A percentile compares a stretch with the other conserved stretches of the same genome.
phyloP scores from a whole-genome alignment of 306 rosid genomes.

The Glycyrrhiza uralensis region DNA sequence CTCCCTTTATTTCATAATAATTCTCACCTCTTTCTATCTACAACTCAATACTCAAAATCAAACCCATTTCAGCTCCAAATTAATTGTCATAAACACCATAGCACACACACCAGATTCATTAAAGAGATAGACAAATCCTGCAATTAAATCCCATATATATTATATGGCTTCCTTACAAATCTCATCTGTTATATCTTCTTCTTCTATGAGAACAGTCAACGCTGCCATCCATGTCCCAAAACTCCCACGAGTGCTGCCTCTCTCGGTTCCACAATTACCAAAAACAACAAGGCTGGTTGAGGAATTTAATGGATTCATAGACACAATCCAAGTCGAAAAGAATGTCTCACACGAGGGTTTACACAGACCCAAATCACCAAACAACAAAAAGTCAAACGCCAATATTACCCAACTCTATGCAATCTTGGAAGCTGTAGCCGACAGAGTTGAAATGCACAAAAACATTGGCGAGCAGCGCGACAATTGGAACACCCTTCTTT shows the following conservation, averaged over 20 bases:
- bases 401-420: neutral
- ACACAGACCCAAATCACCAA: no score
- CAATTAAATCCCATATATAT: neutral
- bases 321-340: neutral
- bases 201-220: neutral
- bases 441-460: slow-evolving; percentile 30
- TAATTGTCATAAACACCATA: neutral
- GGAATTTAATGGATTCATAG: neutral
- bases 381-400: neutral
- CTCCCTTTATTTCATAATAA: neutral
- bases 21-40: neutral
- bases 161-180: neutral
- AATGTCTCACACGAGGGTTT: neutral
- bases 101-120: neutral
- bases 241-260: neutral
- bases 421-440: slow-evolving; percentile 13
- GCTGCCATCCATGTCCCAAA: slow-evolving; percentile 1
- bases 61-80: neutral
- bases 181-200: neutral
- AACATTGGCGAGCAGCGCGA: slow-evolving; percentile 18
- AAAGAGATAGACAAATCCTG: neutral
- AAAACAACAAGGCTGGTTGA: neutral
- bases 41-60: neutral
- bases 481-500: slow-evolving; percentile 33
- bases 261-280: neutral